Conservation (phyloP, 805 yeast species). For the Komagataella pastoris region DNA sequence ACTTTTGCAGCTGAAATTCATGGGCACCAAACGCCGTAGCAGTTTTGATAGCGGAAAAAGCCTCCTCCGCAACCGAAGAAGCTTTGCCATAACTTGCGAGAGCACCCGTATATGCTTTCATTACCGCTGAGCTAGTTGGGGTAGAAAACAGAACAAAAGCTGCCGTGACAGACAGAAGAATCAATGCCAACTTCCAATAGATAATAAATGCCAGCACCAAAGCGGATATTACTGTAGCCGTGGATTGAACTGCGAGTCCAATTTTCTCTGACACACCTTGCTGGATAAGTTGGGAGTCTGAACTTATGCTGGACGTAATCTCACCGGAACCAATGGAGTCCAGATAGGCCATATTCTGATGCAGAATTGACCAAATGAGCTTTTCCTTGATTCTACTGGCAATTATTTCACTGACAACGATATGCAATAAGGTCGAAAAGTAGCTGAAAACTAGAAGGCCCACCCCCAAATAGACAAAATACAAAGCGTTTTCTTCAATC, state of each 20-base stretch:
- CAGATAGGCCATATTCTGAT: conserved; percentile 26
- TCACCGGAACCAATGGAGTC: conserved; percentile 27
- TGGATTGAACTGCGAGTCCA: conserved; percentile 21
- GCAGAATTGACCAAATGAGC: conserved; percentile 19
- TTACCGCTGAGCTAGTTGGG: conserved; percentile 31
- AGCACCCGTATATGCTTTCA: conserved; percentile 18
- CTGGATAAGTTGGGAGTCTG: conserved; percentile 24
- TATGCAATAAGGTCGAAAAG: conserved; percentile 19
- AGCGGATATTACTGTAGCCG: conserved; percentile 19
- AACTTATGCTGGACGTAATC: conserved; percentile 25
- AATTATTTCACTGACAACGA: conserved; percentile 25
- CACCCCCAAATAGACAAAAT: conserved; percentile 25
- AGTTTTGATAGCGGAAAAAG: conserved; percentile 23
- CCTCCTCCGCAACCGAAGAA: conserved; percentile 24
- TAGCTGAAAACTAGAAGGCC: conserved; percentile 17
- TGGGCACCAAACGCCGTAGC: conserved; percentile 28
- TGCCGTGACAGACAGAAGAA: conserved; percentile 28
- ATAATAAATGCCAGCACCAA: conserved; percentile 11
- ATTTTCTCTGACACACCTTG: conserved; percentile 27
- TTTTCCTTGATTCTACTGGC: conserved; percentile 20
- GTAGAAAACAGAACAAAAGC: conserved; percentile 49
- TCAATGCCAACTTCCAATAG: conserved; percentile 20
- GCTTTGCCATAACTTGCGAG: not conserved
- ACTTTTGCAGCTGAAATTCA: conserved; percentile 16
- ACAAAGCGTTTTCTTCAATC: conserved; percentile 21